These are phyloP conservation scores for Gossypium turneri DNA, from an alignment of 345 rosid species.

Conservation along the genomic window DNA sequence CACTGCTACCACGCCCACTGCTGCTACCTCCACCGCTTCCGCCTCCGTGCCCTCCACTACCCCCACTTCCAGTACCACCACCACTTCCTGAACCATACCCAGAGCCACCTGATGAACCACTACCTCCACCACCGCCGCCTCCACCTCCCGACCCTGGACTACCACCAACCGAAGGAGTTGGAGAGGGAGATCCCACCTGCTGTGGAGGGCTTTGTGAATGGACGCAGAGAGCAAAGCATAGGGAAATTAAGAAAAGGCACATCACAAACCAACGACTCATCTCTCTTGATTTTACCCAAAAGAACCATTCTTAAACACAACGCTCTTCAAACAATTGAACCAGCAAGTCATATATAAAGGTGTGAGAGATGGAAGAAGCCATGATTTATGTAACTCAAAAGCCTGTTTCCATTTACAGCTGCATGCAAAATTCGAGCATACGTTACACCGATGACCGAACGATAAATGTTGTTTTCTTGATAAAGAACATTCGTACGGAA, in stretches of 20 bases:
- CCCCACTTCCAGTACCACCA: not conserved
- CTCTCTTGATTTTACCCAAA: not conserved
- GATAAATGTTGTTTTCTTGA: not conserved
- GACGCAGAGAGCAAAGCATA: not conserved
- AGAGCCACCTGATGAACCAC: slow-evolving; percentile 2
- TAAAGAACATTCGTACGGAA: not conserved
- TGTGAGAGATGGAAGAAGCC: not conserved
- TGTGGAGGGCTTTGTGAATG: not conserved
- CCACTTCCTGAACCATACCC: slow-evolving; percentile 9
- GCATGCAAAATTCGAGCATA: not conserved
- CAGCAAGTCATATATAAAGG: not conserved
- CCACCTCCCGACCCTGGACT: not conserved
- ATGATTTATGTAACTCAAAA: slow-evolving; percentile 9
- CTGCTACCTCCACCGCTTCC: slow-evolving; percentile 1
- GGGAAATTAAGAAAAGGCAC: not conserved
- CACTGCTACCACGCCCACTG: not conserved
- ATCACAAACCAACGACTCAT: slow-evolving; percentile 4
- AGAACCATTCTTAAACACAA: not conserved
- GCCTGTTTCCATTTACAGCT: not conserved
- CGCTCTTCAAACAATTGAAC: not conserved
- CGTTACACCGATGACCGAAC: not conserved
- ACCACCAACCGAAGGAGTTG: not conserved
- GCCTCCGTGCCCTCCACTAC: not conserved
- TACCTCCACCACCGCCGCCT: not conserved
- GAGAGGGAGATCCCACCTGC: not conserved